These are phyloP conservation scores for Annulohypoxylon stygium DNA, from an alignment of 495 filamentous ascomycete genomes.

Conservation along the genomic window DNA sequence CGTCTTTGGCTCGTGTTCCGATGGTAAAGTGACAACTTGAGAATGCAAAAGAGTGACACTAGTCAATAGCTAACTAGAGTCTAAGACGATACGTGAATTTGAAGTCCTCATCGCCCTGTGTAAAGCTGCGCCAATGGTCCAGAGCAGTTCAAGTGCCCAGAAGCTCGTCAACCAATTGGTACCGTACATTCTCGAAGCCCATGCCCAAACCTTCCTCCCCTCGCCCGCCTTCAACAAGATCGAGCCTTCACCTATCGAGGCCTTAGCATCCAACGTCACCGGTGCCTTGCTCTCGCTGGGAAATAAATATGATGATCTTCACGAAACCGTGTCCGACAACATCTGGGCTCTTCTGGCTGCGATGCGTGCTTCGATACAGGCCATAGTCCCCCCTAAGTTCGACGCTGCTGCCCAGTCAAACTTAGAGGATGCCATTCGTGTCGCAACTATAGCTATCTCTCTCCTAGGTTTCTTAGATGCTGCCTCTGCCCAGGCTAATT, in stretches of 20 bases:
- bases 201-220: constrained; percentile 77
- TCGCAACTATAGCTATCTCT: constrained; percentile 81
- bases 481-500: constrained; percentile 76
- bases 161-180: constrained; percentile 79
- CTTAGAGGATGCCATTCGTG: constrained; percentile 72
- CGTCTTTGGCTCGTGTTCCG: constrained; percentile 59
- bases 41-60: not conserved
- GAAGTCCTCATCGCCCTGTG: constrained; percentile 91
- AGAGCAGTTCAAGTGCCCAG: constrained; percentile 75
- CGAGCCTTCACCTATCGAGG: constrained; percentile 91
- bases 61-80: constrained; percentile 32
- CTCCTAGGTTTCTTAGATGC: constrained; percentile 90
- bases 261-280: constrained; percentile 81
- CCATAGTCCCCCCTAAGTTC: constrained; percentile 58
- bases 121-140: constrained; percentile 81
- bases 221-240: constrained; percentile 87
- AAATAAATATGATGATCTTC: constrained; percentile 73
- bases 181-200: constrained; percentile 85
- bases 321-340: constrained; percentile 69
- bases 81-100: constrained; percentile 79
- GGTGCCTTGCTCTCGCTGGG: constrained; percentile 84
- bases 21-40: constrained; percentile 59
- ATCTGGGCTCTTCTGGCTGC: constrained; percentile 79
- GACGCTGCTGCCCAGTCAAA: constrained; percentile 66
- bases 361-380: constrained; percentile 59